Evolutionary conservation across 1,284 basidiomycete genomes (phyloP).

Genomic region (Sanguinoderma infundibulare): DNA sequence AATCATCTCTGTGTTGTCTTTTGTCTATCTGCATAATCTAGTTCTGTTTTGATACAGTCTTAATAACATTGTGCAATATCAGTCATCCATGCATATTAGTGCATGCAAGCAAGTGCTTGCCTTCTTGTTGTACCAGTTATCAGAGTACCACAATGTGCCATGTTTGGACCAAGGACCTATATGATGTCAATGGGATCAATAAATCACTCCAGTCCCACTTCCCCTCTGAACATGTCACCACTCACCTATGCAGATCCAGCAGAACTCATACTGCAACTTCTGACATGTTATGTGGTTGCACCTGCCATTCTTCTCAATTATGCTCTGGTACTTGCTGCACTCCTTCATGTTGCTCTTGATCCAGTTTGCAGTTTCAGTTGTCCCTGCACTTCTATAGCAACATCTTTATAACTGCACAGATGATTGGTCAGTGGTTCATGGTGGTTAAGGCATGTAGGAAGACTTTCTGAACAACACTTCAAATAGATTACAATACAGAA

Average conservation of each 20-base stretch:
- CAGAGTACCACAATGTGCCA: slow-evolving; percentile 97
- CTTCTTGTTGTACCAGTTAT: slow-evolving; percentile 97
- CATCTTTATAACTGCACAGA: slow-evolving; percentile 88
- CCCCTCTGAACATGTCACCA: background rate
- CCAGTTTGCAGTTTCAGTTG: slow-evolving; percentile 99
- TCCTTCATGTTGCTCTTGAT: slow-evolving; percentile 99
- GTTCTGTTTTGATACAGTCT: no score
- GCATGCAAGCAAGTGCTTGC: no score
- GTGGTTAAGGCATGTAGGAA: no score
- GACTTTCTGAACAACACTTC: no score
- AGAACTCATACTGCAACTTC: slow-evolving; percentile 94
- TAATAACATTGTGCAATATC: no score
- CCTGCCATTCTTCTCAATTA: slow-evolving; percentile 99
- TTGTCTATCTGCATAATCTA: no score
- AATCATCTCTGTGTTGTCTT: no score
- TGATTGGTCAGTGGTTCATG: slow-evolving; percentile 88
- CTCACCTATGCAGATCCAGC: slow-evolving; percentile 81
- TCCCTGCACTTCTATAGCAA: slow-evolving; percentile 99
- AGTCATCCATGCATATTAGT: no score
- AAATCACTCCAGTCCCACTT: slow-evolving; percentile 21
- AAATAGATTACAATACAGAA: no score
- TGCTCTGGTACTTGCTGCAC: slow-evolving; percentile 93
- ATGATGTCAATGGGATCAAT: slow-evolving; percentile 48
- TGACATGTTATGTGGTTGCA: slow-evolving; percentile 99
- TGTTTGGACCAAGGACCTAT: slow-evolving; percentile 97